phyloP scores from a whole-genome alignment of 441 rosid genomes.

The Croton laevigatus region DNA sequence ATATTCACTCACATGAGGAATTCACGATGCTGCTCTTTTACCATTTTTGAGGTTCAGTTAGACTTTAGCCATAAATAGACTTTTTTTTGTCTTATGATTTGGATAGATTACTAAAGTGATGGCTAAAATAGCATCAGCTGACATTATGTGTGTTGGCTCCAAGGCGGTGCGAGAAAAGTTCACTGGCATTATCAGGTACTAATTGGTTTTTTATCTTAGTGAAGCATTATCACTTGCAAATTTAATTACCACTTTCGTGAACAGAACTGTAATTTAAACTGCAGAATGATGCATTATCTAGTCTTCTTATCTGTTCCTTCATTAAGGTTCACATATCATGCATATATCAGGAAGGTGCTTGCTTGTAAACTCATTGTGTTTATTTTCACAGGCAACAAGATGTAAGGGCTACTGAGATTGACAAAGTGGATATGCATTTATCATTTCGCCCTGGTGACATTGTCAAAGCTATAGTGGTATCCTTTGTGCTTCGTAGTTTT shows the following conservation, averaged over 20 bases:
- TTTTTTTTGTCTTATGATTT: conserved; percentile 15
- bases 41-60: neutral
- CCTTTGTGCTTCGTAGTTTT: conserved; percentile 38
- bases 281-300: neutral
- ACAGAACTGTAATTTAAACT: neutral
- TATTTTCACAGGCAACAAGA: conserved; percentile 71
- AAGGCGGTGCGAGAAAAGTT: conserved; percentile 82
- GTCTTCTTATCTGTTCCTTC: conserved; percentile 4
- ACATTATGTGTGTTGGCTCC: conserved; percentile 80
- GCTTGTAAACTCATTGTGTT: neutral
- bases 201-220: neutral
- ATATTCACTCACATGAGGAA: neutral
- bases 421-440: conserved; percentile 83
- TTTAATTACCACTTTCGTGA: no score
- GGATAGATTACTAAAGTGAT: conserved; percentile 82
- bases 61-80: neutral
- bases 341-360: neutral
- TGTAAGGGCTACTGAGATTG: conserved; percentile 92
- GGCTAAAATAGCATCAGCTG: conserved; percentile 66
- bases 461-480: conserved; percentile 83
- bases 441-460: conserved; percentile 86
- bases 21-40: neutral
- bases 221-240: conserved; percentile 5
- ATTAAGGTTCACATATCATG: neutral
- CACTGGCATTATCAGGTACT: conserved; percentile 70